A percentile compares a stretch with the other conserved stretches of the same genome.
Conservation (phyloP, 1,284 basidiomycete genomes). For the Trametes versicolor region DNA sequence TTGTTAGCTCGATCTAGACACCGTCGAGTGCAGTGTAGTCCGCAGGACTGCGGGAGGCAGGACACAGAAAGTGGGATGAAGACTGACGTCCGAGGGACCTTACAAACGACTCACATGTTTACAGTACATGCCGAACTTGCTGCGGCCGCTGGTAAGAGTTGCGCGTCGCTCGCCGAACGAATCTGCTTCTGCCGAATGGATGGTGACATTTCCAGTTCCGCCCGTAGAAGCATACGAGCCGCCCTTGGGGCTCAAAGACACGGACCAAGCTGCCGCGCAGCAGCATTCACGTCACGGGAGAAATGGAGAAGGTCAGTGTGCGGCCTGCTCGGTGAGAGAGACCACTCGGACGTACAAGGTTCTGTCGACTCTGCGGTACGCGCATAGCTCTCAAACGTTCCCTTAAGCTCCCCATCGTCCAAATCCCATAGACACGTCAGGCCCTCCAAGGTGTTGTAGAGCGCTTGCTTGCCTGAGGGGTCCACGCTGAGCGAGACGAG, state of each 20-base stretch:
- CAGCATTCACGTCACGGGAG: background rate
- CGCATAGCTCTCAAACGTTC: constrained; percentile 77
- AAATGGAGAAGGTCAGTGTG: constrained; percentile 8
- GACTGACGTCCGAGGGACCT: constrained; percentile 13
- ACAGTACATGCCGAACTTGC: constrained; percentile 85
- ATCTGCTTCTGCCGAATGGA: constrained; percentile 68
- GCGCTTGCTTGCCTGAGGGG: constrained; percentile 65
- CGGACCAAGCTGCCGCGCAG: constrained; percentile 71
- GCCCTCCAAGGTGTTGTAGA: constrained; percentile 87
- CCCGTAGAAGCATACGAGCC: constrained; percentile 84
- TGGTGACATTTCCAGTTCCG: constrained; percentile 74
- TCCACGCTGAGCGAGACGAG: constrained; percentile 77
- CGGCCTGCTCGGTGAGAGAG: background rate
- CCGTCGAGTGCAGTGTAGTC: background rate
- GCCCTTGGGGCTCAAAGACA: constrained; percentile 79
- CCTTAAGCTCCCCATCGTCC: constrained; percentile 63
- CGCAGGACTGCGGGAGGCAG: background rate
- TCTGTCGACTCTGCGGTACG: constrained; percentile 65
- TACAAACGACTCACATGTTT: constrained; percentile 68
- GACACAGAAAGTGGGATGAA: constrained; percentile 16
- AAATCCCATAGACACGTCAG: constrained; percentile 79
- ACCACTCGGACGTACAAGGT: constrained; percentile 64
- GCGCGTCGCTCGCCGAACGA: constrained; percentile 70
- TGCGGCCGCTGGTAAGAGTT: constrained; percentile 72
- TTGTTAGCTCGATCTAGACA: background rate